Evolutionary conservation across 2,329 filamentous ascomycete species (phyloP).

Genomic region (Colletotrichum caudatum): DNA sequence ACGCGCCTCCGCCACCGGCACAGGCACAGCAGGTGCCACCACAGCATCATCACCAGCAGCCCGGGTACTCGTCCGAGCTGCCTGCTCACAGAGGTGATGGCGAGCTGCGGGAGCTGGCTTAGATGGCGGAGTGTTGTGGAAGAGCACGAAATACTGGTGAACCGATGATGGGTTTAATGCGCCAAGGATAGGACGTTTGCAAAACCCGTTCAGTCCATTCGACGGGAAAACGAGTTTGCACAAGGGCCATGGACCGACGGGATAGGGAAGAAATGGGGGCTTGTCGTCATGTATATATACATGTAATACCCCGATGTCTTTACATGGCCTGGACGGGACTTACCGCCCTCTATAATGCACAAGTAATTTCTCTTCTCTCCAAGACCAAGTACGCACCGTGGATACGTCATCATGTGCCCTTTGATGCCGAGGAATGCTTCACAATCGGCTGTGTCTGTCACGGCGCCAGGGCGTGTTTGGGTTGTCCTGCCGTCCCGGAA

Average conservation of each 20-base stretch:
- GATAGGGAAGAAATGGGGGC: background rate
- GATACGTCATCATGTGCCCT: background rate
- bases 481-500: constrained; percentile 57
- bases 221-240: background rate
- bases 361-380: background rate
- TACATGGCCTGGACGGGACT: constrained; percentile 11
- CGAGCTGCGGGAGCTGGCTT: constrained; percentile 51
- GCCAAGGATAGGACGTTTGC: background rate
- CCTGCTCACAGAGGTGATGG: constrained; percentile 47
- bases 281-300: constrained; percentile 30
- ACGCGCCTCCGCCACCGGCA: constrained; percentile 6
- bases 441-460: constrained; percentile 47
- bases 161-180: constrained; percentile 6
- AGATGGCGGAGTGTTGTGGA: constrained; percentile 1
- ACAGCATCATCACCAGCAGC: constrained; percentile 30
- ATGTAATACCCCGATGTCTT: constrained; percentile 20
- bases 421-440: background rate
- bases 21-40: constrained; percentile 13
- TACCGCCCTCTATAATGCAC: constrained; percentile 14
- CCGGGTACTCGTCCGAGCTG: constrained; percentile 47
- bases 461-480: constrained; percentile 59
- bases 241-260: background rate
- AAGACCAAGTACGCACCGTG: background rate
- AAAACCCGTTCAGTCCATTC: background rate
- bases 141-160: background rate